Evolutionary conservation across 768 basidiomycete genomes (phyloP).

Genomic region (Leccinum uliginosum): DNA sequence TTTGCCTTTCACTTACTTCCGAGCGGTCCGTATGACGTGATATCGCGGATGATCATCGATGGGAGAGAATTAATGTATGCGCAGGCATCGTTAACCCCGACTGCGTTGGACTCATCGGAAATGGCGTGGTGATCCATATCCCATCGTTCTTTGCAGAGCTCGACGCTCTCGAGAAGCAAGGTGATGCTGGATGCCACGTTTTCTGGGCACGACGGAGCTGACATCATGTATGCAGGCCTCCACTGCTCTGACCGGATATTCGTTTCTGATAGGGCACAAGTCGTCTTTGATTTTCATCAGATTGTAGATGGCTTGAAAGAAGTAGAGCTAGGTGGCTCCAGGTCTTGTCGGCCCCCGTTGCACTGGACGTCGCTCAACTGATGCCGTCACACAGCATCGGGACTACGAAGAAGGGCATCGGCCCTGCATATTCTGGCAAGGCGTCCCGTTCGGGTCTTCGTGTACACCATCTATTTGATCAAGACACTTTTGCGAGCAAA

Average conservation of each 20-base stretch:
- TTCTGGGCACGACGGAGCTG: background rate
- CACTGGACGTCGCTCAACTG: background rate
- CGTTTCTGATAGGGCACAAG: constrained; percentile 92
- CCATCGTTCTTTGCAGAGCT: constrained; percentile 95
- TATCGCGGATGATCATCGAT: background rate
- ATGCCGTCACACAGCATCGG: constrained; percentile 63
- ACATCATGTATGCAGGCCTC: constrained; percentile 52
- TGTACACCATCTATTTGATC: constrained; percentile 94
- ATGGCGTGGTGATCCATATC: constrained; percentile 93
- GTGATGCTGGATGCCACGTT: constrained; percentile 34
- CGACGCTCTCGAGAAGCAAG: constrained; percentile 79
- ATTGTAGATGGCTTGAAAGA: constrained; percentile 99
- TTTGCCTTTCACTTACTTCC: constrained; percentile 97
- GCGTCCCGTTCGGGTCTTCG: constrained; percentile 94
- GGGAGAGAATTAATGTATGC: background rate
- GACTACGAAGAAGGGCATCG: constrained; percentile 97
- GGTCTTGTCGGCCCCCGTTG: constrained; percentile 35
- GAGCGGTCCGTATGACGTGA: constrained; percentile 52
- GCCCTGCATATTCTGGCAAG: constrained; percentile 97
- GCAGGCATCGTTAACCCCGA: constrained; percentile 35
- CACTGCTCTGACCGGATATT: constrained; percentile 81
- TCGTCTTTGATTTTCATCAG: constrained; percentile 99
- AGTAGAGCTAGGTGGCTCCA: constrained; percentile 89
- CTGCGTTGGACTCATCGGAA: constrained; percentile 85
- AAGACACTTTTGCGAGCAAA: constrained; percentile 77